Conservation (phyloP, 73 alveolate genomes). For the Stentor roeselii region DNA sequence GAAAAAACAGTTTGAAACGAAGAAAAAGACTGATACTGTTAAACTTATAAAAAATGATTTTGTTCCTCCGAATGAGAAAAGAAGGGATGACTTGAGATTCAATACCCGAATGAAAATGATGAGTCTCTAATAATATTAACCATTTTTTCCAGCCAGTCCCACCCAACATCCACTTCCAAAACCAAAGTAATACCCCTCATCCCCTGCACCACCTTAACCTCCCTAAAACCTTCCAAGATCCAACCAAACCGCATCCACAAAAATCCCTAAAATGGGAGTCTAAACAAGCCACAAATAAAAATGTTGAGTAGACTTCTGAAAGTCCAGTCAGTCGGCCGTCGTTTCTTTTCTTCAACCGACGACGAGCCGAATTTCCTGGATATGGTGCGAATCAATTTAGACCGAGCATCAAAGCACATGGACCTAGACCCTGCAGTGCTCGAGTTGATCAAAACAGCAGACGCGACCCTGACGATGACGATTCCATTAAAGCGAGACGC, state of each 20-base stretch:
- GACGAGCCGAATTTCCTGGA: constrained; percentile 59
- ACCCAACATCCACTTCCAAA: no score
- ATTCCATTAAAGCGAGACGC: constrained; percentile 66
- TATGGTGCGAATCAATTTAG: constrained; percentile 45
- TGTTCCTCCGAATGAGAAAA: neutral
- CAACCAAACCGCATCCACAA: no score
- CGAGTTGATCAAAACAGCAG: constrained; percentile 35
- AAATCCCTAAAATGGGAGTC: no score
- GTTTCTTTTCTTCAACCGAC: neutral
- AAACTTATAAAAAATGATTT: no score
- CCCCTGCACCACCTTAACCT: no score
- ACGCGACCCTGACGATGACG: constrained; percentile 13
- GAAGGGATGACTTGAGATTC: neutral
- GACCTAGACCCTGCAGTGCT: constrained; percentile 40
- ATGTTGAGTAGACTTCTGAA: neutral
- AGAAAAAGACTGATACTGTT: neutral
- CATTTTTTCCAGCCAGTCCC: no score
- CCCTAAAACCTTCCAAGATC: no score
- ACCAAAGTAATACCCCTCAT: no score
- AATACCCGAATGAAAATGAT: neutral
- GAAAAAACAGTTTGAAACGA: neutral
- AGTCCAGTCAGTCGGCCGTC: neutral
- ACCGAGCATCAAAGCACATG: constrained; percentile 47
- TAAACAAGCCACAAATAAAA: no score
- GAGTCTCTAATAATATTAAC: neutral